phyloP scores from a whole-genome alignment of 129 eudicot species.

The Escallonia rubra region DNA sequence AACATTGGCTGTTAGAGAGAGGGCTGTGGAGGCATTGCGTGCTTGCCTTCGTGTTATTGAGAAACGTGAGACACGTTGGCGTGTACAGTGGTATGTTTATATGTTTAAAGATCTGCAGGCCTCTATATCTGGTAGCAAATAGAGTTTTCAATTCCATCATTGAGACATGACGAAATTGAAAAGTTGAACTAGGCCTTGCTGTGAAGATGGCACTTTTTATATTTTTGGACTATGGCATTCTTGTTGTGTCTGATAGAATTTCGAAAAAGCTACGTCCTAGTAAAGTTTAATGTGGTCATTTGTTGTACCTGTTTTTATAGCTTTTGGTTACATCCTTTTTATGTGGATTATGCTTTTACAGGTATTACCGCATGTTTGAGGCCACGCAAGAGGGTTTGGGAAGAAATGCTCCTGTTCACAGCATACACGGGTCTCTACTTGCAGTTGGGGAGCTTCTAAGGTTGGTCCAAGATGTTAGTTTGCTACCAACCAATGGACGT shows the following conservation, averaged over 20 bases:
- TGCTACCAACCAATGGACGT: background rate
- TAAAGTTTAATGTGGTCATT: background rate
- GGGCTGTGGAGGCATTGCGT: slow-evolving; percentile 97
- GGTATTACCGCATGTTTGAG: slow-evolving; percentile 99
- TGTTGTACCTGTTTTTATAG: slow-evolving; percentile 5
- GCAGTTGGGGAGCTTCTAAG: slow-evolving; percentile 98
- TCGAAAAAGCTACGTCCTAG: background rate
- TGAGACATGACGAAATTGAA: background rate
- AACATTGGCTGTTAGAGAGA: slow-evolving; percentile 73
- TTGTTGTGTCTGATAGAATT: background rate
- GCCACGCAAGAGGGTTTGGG: slow-evolving; percentile 98
- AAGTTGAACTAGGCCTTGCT: background rate
- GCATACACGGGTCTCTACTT: slow-evolving; percentile 97
- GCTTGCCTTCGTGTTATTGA: slow-evolving; percentile 98
- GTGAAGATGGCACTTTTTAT: too few relatives aligned
- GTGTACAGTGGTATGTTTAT: slow-evolving; percentile 82
- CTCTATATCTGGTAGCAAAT: too few relatives aligned
- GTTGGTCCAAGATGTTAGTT: slow-evolving; percentile 43
- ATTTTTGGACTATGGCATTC: background rate
- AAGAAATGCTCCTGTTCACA: slow-evolving; percentile 90
- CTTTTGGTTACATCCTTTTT: slow-evolving; percentile 9
- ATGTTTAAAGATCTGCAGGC: too few relatives aligned
- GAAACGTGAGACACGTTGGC: slow-evolving; percentile 99
- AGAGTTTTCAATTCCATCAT: background rate
- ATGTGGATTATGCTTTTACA: slow-evolving; percentile 24